These are phyloP conservation scores for Lactifluus rugatus DNA, from an alignment of 768 basidiomycete genomes.

Conservation along the genomic window DNA sequence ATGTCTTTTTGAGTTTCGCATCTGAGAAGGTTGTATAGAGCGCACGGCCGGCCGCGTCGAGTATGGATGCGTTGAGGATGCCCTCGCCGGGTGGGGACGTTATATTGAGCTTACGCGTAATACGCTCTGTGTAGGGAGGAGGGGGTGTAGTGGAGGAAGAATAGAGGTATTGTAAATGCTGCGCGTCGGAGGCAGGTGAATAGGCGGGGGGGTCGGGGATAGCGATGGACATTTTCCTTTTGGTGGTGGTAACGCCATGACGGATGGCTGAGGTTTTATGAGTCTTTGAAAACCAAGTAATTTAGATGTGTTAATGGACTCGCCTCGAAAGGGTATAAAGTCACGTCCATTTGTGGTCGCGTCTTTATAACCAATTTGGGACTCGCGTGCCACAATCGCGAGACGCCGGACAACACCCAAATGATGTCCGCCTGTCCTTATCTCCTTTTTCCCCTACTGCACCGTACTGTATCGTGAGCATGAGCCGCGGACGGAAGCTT, in stretches of 20 bases:
- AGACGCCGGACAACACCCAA: not conserved
- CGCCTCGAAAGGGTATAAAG: constrained; percentile 9
- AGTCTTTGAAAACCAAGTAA: not conserved
- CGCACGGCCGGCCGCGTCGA: not conserved
- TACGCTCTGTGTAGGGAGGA: constrained; percentile 9
- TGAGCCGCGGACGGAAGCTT: not conserved
- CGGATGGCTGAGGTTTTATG: not conserved
- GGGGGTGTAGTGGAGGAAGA: constrained; percentile 7
- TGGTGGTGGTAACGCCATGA: not conserved
- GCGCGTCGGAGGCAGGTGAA: not conserved
- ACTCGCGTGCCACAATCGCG: not conserved
- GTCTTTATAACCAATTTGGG: constrained; percentile 6
- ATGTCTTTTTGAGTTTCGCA: constrained; percentile 13
- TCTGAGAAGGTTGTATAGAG: constrained; percentile 8
- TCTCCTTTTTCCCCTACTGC: too few relatives aligned
- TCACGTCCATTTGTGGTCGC: constrained; percentile 2
- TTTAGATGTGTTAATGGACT: not conserved
- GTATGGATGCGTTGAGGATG: constrained; percentile 11
- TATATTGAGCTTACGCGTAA: constrained; percentile 1
- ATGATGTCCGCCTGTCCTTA: too few relatives aligned
- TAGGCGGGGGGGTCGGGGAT: constrained; percentile 6
- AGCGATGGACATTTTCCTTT: not conserved
- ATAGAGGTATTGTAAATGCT: not conserved
- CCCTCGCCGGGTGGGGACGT: constrained; percentile 6
- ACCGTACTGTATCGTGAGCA: too few relatives aligned